Evolutionary conservation across 2,329 filamentous ascomycete species (phyloP), one percentile per base, ranked within the genome.

Genomic region (Knufia fluminis): DNA sequence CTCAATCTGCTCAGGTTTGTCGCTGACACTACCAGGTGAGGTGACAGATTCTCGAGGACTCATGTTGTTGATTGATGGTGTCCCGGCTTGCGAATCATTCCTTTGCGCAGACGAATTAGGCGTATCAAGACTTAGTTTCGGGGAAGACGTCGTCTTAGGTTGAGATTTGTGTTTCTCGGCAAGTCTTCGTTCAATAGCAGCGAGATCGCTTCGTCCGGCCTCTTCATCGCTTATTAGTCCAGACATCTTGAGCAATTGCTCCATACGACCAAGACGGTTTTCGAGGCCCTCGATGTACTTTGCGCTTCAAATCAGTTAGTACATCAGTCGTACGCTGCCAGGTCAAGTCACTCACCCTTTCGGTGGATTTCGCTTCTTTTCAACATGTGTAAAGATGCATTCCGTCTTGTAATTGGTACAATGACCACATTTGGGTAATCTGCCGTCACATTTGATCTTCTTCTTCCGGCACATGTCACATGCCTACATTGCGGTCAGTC

Each of bases 381-480:
- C 92, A 32, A 97, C 90, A 65, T 95, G 89, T 0, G 92, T 97
- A 64, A 97, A 97, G 59, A 95, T 80, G 67, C 91, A 98, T 61
- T 95, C 89, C 3, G 90, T 96, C 75, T 96, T 96, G 74, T 96
- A 96, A 67, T 96, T 97, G 66, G 85, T 85, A 67, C 91, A 98
- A 69, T 97, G 92, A 6, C 87, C 90, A 69, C 92, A 98, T 53
- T 89, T 82, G 32, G 92, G 91, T 69, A 94, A 80, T 71, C 94
- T 95, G 58, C 92, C 91, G 64, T 97, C 92, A 68, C 91, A 97
- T 71, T 97, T 97, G 70, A 97, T 95, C 70, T 87, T 76, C 70
- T 84, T 84, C 71, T 94, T 95, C 60, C 90, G 79, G 66, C 91
- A 97, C 89, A 94, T 94, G 61, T 95, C 90, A 71, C 89, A 95